Evolutionary conservation across 2,329 filamentous ascomycete species (phyloP).

Genomic region (Stagonosporopsis rhizophila): DNA sequence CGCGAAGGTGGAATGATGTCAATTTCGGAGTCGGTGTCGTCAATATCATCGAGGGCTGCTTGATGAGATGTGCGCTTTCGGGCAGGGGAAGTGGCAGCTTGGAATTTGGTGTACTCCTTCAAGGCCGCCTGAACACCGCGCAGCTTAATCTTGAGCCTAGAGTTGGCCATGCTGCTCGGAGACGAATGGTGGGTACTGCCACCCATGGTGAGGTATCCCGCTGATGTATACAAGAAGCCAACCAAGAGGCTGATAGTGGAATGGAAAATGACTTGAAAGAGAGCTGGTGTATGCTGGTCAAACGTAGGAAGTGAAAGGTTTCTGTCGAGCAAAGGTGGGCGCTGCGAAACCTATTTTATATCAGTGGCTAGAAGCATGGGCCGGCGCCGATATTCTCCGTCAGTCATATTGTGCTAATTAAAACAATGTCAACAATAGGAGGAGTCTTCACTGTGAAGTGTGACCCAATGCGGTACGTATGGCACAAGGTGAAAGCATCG

Average conservation of each 20-base stretch:
- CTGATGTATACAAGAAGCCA: not conserved
- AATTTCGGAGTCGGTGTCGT: constrained; percentile 24
- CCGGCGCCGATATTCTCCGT: not conserved
- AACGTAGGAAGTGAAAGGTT: not conserved
- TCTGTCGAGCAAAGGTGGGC: not conserved
- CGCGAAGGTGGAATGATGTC: constrained; percentile 18
- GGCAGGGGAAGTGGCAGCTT: not conserved
- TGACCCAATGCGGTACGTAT: not conserved
- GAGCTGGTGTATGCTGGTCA: no score
- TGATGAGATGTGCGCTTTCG: constrained; percentile 8
- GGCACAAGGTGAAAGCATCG: constrained; percentile 6
- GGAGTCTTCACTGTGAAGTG: constrained; percentile 4
- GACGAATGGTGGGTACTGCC: not conserved
- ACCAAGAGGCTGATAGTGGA: not conserved
- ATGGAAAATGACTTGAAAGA: not conserved
- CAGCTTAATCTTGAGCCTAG: constrained; percentile 21
- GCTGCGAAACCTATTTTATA: not conserved
- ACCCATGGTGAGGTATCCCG: not conserved
- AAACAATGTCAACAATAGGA: not conserved
- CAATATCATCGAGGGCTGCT: not conserved
- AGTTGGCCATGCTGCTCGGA: not conserved
- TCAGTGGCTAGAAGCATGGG: not conserved
- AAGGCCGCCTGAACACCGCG: constrained; percentile 19
- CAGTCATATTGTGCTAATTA: not conserved
- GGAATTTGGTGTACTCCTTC: not conserved